Base-by-base conservation (phyloP, 2,329 filamentous ascomycete genomes). In the Microsporum canis region DNA sequence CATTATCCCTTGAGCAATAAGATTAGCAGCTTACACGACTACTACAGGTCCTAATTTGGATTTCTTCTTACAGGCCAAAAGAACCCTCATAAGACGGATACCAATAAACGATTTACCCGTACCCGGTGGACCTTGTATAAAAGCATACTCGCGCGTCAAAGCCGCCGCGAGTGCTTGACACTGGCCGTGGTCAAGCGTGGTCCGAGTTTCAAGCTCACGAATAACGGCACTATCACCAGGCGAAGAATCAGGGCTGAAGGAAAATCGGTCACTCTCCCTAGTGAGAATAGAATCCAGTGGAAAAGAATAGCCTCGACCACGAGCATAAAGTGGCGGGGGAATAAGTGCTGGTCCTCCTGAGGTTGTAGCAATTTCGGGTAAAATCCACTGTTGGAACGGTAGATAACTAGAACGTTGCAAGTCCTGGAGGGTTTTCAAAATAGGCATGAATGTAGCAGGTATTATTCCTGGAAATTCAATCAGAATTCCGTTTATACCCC, bases 41-140 rank as follows among this genome's bases (percentile, higher is more conserved):
- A 45, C 17, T 2, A 82, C 77, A 0, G 79, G 79, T 0, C 78
- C 78, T 0, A 82, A 64, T 0, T 68, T 59, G 0, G 66, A 31
- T 56, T 55, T 63, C 0, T 63, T 49, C 34, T 70, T 73, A 60
- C 72, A 70, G 2, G 63, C 62, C 17, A 74, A 61, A 5, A 75
- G 63, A 6, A 68, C 76, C 62, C 80, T 80, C 62, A 87, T 79
- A n/a, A 88, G 69, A 49, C 80, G 76, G 1, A 83, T 77, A 2
- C 85, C 85, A 0, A 80, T 77, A 64, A 80, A 88, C 3, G 77
- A 81, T 68, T 89, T 89, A 0, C 87, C 86, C 0, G 86, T 89
- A 0, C 87, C 86, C 0, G 86, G 86, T 0, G 86, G 86, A 0
- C 87, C 87, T 72, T 89, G 85, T 8, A 88, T 85, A 3, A 88